These are phyloP conservation scores for Metschnikowia lochheadii DNA, from an alignment of 805 yeast species.

Conservation along the genomic window DNA sequence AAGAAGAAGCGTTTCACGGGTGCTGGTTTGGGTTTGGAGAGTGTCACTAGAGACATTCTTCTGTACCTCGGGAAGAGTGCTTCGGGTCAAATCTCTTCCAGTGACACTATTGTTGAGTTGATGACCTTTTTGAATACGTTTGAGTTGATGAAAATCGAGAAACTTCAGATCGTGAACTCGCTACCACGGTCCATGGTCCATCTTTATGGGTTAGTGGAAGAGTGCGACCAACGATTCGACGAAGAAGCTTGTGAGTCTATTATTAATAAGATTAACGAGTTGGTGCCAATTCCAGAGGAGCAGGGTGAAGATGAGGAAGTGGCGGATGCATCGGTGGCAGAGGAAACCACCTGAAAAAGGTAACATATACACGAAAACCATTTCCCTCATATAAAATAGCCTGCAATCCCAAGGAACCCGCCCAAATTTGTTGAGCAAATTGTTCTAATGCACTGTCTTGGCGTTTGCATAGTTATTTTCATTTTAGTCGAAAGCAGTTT, in stretches of 20 bases:
- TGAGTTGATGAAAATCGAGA: slow-evolving; percentile 74
- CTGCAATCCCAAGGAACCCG: background rate
- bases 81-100: slow-evolving; percentile 19
- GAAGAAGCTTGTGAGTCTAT: slow-evolving; percentile 62
- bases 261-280: slow-evolving; percentile 49
- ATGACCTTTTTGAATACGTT: slow-evolving; percentile 46
- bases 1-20: slow-evolving; percentile 29
- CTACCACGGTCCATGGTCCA: slow-evolving; percentile 79
- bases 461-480: background rate
- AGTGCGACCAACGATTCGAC: slow-evolving; percentile 82
- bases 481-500: too few species aligned
- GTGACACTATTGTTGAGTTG: slow-evolving; percentile 30
- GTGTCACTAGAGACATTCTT: slow-evolving; percentile 45
- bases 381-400: background rate
- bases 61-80: slow-evolving; percentile 35
- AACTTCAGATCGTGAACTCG: slow-evolving; percentile 75
- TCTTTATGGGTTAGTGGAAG: slow-evolving; percentile 78
- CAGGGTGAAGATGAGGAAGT: slow-evolving; percentile 21
- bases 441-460: background rate
- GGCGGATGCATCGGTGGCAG: slow-evolving; percentile 1
- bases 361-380: background rate
- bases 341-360: background rate
- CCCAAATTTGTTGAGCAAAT: slow-evolving; percentile 1
- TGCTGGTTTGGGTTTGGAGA: slow-evolving; percentile 46
- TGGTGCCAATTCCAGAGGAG: slow-evolving; percentile 45